Conservation (phyloP, 2,329 filamentous ascomycete species). For the Aureobasidium subglaciale region DNA sequence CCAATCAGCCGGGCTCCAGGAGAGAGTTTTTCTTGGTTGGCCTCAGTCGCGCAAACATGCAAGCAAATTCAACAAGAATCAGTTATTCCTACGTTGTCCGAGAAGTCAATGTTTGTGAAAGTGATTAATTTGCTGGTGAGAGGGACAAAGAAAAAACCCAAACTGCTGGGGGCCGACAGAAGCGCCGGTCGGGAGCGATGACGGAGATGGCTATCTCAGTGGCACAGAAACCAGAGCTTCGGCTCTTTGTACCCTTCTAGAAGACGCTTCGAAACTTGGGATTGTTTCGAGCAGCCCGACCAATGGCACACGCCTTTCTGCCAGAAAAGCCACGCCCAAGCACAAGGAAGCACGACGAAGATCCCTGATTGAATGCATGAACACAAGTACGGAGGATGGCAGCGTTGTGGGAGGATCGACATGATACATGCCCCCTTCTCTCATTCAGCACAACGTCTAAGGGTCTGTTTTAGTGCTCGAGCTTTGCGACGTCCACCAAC, state of each 20-base stretch:
- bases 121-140: not conserved
- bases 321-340: not conserved
- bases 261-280: slow-evolving; percentile 12
- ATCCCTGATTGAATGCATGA: not conserved
- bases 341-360: slow-evolving; percentile 8
- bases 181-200: slow-evolving; percentile 3
- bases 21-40: not conserved
- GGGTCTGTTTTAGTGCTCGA: slow-evolving; percentile 3
- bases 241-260: slow-evolving; percentile 10
- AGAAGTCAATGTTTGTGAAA: not conserved
- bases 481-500: not conserved
- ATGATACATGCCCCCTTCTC: slow-evolving; percentile 10
- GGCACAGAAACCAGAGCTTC: not conserved
- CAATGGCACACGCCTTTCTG: not conserved
- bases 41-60: not conserved
- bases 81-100: not conserved
- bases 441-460: not conserved
- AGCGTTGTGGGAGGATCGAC: slow-evolving; percentile 4
- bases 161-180: slow-evolving; percentile 9
- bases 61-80: not conserved
- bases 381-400: not conserved
- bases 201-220: slow-evolving; percentile 3
- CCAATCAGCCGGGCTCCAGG: slow-evolving; percentile 3
- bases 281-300: not conserved
- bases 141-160: not conserved